Evolutionary conservation across 2,329 filamentous ascomycete species (phyloP).

Genomic region (Dothistroma pini): DNA sequence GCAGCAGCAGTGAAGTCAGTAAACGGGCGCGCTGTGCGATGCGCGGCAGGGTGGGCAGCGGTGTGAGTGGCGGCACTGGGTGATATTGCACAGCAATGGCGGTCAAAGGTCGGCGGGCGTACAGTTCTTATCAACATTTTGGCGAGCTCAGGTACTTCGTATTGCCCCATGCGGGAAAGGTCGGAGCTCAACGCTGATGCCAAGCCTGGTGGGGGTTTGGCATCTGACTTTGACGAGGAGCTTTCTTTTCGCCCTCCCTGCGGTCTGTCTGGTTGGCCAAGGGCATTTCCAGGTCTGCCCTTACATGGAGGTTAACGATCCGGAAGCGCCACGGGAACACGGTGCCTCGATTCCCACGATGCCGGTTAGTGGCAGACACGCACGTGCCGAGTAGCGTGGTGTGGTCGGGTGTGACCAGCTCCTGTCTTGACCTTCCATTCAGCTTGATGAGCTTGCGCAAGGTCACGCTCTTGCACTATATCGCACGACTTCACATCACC

Average conservation of each 20-base stretch:
- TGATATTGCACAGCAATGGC: background rate
- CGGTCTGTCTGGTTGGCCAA: background rate
- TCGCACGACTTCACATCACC: background rate
- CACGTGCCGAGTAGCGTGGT: no score
- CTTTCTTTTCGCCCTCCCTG: background rate
- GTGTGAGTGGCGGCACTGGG: background rate
- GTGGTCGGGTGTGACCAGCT: background rate
- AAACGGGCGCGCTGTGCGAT: background rate
- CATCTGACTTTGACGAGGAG: background rate
- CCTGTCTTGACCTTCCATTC: background rate
- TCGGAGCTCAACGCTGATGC: background rate
- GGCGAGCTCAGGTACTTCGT: background rate
- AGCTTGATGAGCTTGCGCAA: no score
- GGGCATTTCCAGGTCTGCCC: background rate
- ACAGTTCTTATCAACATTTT: background rate
- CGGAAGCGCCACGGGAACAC: no score
- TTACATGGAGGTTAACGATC: background rate
- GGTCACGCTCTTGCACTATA: no score
- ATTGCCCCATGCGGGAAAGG: background rate
- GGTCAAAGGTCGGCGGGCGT: background rate
- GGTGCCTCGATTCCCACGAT: no score
- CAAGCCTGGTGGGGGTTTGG: background rate
- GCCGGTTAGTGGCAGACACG: no score
- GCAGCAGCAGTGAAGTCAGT: background rate
- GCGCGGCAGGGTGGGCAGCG: background rate